phyloP scores from a whole-genome alignment of 305 asterid species.

The Fraxinus floribunda region DNA sequence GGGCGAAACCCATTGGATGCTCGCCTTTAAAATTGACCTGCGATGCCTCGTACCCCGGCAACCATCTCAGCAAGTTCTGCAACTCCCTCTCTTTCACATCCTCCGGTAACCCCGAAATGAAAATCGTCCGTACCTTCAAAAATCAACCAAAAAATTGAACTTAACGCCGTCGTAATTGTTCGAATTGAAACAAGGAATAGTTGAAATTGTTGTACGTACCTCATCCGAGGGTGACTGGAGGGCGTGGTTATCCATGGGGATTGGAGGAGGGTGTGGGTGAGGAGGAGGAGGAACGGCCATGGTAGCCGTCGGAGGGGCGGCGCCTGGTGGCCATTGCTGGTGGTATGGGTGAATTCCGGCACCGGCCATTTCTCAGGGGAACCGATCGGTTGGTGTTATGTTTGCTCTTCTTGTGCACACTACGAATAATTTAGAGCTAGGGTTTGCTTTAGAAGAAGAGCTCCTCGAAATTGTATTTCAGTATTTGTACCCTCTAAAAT shows the following conservation, averaged over 20 bases:
- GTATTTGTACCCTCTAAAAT: background rate
- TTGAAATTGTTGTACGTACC: constrained; percentile 35
- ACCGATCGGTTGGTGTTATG: constrained; percentile 7
- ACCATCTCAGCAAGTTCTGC: constrained; percentile 91
- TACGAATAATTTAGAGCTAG: background rate
- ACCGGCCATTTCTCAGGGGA: constrained; percentile 66
- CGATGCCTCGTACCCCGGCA: constrained; percentile 99
- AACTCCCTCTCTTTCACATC: constrained; percentile 98
- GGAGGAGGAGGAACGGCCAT: constrained; percentile 58
- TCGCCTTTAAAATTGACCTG: constrained; percentile 97
- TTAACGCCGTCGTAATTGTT: background rate
- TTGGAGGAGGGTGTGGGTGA: constrained; percentile 48
- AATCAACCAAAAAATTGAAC: background rate
- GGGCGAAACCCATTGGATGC: constrained; percentile 89
- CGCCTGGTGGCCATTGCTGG: constrained; percentile 81
- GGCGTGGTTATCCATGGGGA: constrained; percentile 52
- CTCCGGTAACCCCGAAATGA: constrained; percentile 96
- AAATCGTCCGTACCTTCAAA: constrained; percentile 75
- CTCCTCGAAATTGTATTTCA: background rate
- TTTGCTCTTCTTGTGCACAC: background rate
- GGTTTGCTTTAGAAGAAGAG: background rate
- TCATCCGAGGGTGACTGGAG: constrained; percentile 55
- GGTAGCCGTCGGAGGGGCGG: constrained; percentile 54
- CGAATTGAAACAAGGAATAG: background rate
- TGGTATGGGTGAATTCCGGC: constrained; percentile 90